Percentiles rank a stretch among this genome's conserved stretches.
These are phyloP conservation scores for Casuarina equisetifolia DNA, from an alignment of 306 rosid species.

Conservation along the genomic window DNA sequence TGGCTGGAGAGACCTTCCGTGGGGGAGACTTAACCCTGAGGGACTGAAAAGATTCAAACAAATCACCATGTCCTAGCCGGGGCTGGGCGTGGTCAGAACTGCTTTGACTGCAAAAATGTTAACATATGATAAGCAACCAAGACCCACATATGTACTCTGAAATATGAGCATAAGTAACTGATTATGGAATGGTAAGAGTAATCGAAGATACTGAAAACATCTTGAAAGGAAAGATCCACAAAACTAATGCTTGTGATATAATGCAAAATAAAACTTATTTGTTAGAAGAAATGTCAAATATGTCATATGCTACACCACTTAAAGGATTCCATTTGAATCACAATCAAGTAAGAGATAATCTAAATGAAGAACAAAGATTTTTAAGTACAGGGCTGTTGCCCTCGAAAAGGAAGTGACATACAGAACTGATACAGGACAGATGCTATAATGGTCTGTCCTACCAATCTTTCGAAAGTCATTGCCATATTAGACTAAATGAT, in stretches of 20 bases:
- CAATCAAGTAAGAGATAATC: slow-evolving; percentile 9
- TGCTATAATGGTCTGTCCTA: neutral
- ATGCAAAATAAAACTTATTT: neutral
- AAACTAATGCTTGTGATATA: neutral
- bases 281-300: neutral
- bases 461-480: neutral
- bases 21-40: slow-evolving; percentile 42
- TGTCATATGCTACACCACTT: neutral
- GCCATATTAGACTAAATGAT: neutral
- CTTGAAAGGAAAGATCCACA: neutral
- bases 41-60: slow-evolving; percentile 66
- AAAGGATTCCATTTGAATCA: slow-evolving; percentile 13
- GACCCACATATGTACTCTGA: slow-evolving; percentile 3
- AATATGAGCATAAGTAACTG: neutral
- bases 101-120: slow-evolving; percentile 39
- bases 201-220: neutral
- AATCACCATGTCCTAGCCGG: slow-evolving; percentile 30
- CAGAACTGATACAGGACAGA: neutral
- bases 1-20: slow-evolving; percentile 58
- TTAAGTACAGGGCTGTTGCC: neutral
- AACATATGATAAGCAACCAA: slow-evolving; percentile 17
- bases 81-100: slow-evolving; percentile 40
- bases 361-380: neutral
- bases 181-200: neutral
- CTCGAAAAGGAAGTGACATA: neutral